Percentiles rank a stretch among this genome's conserved stretches.
phyloP scores from a whole-genome alignment of 306 rosid species.

The Acacia crassicarpa region DNA sequence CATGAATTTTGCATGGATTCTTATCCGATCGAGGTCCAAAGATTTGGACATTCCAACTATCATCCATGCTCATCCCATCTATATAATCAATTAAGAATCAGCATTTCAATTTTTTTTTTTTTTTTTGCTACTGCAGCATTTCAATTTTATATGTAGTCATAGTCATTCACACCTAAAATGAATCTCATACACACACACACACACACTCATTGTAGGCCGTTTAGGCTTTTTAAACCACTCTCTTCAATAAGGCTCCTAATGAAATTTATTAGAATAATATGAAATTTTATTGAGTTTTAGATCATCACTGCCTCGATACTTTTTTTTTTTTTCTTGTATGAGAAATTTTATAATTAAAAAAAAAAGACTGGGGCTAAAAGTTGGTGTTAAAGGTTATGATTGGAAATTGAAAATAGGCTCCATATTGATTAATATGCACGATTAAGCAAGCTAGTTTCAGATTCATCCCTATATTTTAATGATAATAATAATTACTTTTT shows the following conservation, averaged over 20 bases:
- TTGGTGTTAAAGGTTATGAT: conserved; percentile 40
- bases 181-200: background rate
- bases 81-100: background rate
- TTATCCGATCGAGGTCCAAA: conserved; percentile 16
- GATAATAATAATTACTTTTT: conserved; percentile 17
- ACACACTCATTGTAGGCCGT: background rate
- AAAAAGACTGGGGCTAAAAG: conserved; percentile 3
- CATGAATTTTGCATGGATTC: background rate
- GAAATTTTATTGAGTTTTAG: background rate
- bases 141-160: background rate
- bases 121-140: no score
- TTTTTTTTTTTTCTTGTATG: no score
- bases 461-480: conserved; percentile 31
- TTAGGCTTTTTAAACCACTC: background rate
- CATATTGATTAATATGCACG: conserved; percentile 46
- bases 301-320: background rate
- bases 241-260: background rate
- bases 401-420: conserved; percentile 43
- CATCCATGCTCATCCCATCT: conserved; percentile 29
- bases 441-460: conserved; percentile 46
- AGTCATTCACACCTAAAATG: conserved; percentile 8
- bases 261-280: background rate
- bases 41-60: conserved; percentile 46
- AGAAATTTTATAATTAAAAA: no score
- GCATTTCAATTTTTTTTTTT: background rate